These are phyloP conservation scores for Babesia microti DNA, from an alignment of 169 alveolate species.

Conservation along the genomic window DNA sequence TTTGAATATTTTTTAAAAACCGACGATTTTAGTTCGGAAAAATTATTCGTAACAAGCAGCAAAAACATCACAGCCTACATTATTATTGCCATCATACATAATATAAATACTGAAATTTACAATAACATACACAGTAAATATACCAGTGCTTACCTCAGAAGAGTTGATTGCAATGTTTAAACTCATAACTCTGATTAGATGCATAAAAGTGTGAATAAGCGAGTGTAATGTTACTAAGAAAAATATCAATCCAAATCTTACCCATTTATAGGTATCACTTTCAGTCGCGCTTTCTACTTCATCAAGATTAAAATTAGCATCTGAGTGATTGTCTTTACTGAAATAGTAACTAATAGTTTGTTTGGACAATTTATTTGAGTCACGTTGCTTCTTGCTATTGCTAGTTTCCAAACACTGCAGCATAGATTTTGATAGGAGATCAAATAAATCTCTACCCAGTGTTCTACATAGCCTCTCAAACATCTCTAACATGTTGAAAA, in stretches of 20 bases:
- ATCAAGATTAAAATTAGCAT: constrained; percentile 12
- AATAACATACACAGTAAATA: not conserved
- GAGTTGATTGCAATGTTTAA: constrained; percentile 79
- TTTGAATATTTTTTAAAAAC: constrained; percentile 73
- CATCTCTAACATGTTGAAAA: constrained; percentile 77
- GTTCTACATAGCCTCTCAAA: constrained; percentile 74
- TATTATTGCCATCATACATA: not conserved
- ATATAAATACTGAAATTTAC: not conserved
- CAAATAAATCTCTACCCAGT: constrained; percentile 73
- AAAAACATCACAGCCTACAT: constrained; percentile 71
- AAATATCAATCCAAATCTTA: constrained; percentile 24
- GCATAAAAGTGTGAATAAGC: constrained; percentile 66
- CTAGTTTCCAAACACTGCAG: constrained; percentile 28
- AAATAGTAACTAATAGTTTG: not conserved
- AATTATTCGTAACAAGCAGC: constrained; percentile 74
- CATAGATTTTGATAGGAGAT: constrained; percentile 51
- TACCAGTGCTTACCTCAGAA: constrained; percentile 55
- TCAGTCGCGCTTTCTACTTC: constrained; percentile 3
- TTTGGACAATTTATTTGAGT: not conserved
- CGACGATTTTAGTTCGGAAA: constrained; percentile 77
- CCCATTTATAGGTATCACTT: constrained; percentile 14
- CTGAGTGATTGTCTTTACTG: constrained; percentile 1
- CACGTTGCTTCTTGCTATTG: not conserved
- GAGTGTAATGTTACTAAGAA: constrained; percentile 51
- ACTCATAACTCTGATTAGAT: constrained; percentile 69